phyloP scores from a whole-genome alignment of 1,139 yeast species.

The Saccharomyces hybrid region DNA sequence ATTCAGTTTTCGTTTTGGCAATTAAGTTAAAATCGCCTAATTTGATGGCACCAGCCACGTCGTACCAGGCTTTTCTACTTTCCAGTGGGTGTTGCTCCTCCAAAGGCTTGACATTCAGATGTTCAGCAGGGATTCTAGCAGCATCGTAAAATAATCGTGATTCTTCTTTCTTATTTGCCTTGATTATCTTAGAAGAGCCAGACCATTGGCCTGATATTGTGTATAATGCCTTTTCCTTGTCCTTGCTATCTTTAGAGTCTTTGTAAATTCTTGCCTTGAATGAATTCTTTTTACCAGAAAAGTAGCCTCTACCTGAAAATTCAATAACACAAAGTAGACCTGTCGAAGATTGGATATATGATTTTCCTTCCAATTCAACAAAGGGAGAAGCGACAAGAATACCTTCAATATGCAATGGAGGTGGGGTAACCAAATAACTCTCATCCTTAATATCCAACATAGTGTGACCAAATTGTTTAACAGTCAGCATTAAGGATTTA shows the following conservation, averaged over 20 bases:
- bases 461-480: slow-evolving; percentile 90
- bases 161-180: slow-evolving; percentile 22
- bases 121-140: slow-evolving; percentile 41
- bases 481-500: slow-evolving; percentile 50
- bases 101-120: slow-evolving; percentile 65
- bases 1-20: slow-evolving; percentile 60
- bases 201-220: slow-evolving; percentile 92
- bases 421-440: slow-evolving; percentile 69
- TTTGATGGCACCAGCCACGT: slow-evolving; percentile 82
- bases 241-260: slow-evolving; percentile 41
- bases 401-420: slow-evolving; percentile 94
- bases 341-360: slow-evolving; percentile 68
- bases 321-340: slow-evolving; percentile 72
- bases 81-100: slow-evolving; percentile 71
- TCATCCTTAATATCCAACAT: slow-evolving; percentile 60
- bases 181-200: slow-evolving; percentile 47
- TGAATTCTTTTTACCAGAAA: slow-evolving; percentile 85
- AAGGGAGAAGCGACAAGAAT: slow-evolving; percentile 80
- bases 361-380: slow-evolving; percentile 77
- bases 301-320: slow-evolving; percentile 86
- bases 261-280: slow-evolving; percentile 75
- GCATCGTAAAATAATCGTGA: slow-evolving; percentile 60
- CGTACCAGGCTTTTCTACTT: slow-evolving; percentile 75
- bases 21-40: slow-evolving; percentile 67
- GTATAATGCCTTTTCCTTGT: slow-evolving; percentile 56